phyloP scores from a whole-genome alignment of 441 rosid genomes.

The Biscutella auriculata region DNA sequence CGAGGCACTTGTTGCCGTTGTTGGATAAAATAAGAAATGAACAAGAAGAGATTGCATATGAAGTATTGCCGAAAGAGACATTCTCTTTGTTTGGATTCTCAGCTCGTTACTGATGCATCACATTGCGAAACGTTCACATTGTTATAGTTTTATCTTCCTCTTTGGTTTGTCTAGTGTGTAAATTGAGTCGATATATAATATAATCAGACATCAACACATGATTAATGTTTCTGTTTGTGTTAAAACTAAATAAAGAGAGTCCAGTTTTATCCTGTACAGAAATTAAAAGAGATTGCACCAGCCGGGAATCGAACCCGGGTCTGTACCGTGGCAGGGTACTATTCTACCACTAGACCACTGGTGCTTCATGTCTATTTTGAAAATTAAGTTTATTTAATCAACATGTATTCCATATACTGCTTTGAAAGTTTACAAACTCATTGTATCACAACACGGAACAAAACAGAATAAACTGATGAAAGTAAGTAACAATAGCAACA shows the following conservation, averaged over 20 bases:
- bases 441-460: no score
- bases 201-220: neutral
- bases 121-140: neutral
- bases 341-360: conserved; percentile 97
- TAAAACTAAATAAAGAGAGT: no score
- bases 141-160: neutral
- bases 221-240: neutral
- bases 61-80: conserved; percentile 20
- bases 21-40: neutral
- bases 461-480: neutral
- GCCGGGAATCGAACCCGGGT: conserved; percentile 86
- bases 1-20: conserved; percentile 29
- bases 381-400: no score
- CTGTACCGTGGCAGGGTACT: conserved; percentile 97
- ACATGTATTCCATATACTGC: neutral
- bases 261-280: no score
- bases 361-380: conserved; percentile 15
- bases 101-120: conserved; percentile 23
- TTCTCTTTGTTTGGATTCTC: conserved; percentile 16
- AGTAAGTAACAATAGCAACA: neutral
- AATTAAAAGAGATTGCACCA: no score
- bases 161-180: neutral
- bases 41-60: conserved; percentile 14
- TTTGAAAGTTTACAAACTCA: neutral
- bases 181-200: conserved; percentile 1